These are phyloP conservation scores for Helminthosporium solani DNA, from an alignment of 2,329 filamentous ascomycete genomes.

Conservation along the genomic window DNA sequence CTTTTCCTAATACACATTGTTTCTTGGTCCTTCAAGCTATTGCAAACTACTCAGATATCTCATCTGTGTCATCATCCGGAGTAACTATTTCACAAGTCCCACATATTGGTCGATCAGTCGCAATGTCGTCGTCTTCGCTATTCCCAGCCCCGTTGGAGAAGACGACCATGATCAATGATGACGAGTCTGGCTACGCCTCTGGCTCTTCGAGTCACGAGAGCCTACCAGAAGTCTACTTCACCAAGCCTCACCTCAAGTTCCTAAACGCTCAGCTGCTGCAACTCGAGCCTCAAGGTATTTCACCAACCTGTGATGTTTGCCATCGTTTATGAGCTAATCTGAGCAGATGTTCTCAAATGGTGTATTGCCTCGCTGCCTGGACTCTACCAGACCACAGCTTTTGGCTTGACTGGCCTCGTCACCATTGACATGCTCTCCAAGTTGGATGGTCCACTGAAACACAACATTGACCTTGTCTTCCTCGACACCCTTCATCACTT, in stretches of 20 bases:
- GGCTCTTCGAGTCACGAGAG: constrained; percentile 62
- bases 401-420: constrained; percentile 54
- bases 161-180: constrained; percentile 40
- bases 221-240: constrained; percentile 80
- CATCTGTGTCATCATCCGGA: background rate
- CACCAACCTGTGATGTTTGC: constrained; percentile 11
- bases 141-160: constrained; percentile 18
- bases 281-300: constrained; percentile 73
- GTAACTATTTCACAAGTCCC: background rate
- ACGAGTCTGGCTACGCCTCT: constrained; percentile 83
- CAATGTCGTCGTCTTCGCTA: constrained; percentile 27
- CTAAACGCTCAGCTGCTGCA: constrained; percentile 86
- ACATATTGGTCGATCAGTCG: background rate
- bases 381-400: constrained; percentile 62
- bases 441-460: constrained; percentile 62
- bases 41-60: background rate
- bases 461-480: constrained; percentile 54
- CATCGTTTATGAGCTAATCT: constrained; percentile 23
- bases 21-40: background rate
- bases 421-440: constrained; percentile 70
- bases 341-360: constrained; percentile 80
- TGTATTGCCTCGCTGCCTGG: constrained; percentile 86
- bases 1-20: background rate
- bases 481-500: constrained; percentile 58
- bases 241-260: constrained; percentile 82